phyloP scores from a whole-genome alignment of 2,329 filamentous ascomycete species.

The Clathrospora elynae region DNA sequence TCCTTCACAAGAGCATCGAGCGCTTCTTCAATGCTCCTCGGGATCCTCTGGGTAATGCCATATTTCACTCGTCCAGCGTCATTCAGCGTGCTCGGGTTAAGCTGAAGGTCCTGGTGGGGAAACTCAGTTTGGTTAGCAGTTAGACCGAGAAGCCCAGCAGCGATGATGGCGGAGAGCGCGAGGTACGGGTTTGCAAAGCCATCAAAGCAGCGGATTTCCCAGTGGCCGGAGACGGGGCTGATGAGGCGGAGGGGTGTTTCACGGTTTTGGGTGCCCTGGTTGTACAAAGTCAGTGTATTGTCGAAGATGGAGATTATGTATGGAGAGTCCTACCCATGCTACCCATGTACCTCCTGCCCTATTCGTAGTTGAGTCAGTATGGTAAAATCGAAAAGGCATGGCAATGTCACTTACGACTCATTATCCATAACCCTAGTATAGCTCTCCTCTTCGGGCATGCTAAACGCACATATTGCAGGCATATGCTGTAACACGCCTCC shows the following conservation, averaged over 20 bases:
- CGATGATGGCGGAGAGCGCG: slow-evolving; percentile 65
- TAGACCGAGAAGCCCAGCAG: slow-evolving; percentile 64
- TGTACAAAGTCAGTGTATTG: too few species aligned
- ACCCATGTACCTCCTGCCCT: too few species aligned
- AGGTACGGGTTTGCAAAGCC: slow-evolving; percentile 81
- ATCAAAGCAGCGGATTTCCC: slow-evolving; percentile 80
- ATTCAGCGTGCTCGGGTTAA: slow-evolving; percentile 31
- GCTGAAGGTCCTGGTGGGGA: slow-evolving; percentile 62
- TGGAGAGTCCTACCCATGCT: neutral
- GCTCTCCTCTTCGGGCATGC: slow-evolving; percentile 67
- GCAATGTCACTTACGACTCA: slow-evolving; percentile 55
- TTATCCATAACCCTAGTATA: slow-evolving; percentile 72
- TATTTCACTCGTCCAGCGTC: slow-evolving; percentile 54
- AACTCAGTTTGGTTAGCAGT: slow-evolving; percentile 48
- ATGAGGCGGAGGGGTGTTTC: slow-evolving; percentile 75
- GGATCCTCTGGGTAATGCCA: slow-evolving; percentile 62
- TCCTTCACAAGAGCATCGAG: slow-evolving; percentile 59
- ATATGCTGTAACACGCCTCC: slow-evolving; percentile 72
- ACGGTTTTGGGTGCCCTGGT: slow-evolving; percentile 79
- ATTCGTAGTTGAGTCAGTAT: too few species aligned
- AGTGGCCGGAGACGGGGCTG: slow-evolving; percentile 66
- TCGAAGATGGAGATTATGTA: neutral
- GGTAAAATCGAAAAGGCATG: neutral
- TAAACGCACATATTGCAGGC: slow-evolving; percentile 69
- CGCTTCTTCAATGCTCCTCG: slow-evolving; percentile 60